A percentile compares a stretch with the other conserved stretches of the same genome.
Conservation (phyloP, 352 stramenopile genomes). For the Pythium pyrilobum region DNA sequence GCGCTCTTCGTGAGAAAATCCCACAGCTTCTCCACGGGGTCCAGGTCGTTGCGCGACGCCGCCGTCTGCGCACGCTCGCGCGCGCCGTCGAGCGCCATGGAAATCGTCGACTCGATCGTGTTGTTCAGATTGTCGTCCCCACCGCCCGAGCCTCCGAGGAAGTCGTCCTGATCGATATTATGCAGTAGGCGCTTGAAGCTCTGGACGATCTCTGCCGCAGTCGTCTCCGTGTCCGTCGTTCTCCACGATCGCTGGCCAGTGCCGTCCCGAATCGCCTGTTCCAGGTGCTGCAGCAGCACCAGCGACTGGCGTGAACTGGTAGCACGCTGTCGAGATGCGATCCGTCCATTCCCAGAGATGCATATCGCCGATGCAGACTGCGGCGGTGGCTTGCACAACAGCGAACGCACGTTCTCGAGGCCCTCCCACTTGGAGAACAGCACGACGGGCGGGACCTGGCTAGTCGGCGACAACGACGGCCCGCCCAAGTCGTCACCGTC, state of each 20-base stretch:
- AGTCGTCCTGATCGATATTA: constrained; percentile 16
- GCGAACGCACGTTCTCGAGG: constrained; percentile 22
- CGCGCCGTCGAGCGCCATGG: constrained; percentile 9
- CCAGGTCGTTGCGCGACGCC: constrained; percentile 1
- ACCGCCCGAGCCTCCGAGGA: neutral
- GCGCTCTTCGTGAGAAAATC: constrained; percentile 13
- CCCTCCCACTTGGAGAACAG: constrained; percentile 19
- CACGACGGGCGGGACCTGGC: neutral
- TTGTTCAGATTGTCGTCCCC: constrained; percentile 14
- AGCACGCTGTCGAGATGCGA: neutral
- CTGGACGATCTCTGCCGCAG: neutral
- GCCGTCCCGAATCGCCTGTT: constrained; percentile 4
- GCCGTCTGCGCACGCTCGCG: neutral
- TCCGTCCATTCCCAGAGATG: constrained; percentile 1
- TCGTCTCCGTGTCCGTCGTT: neutral
- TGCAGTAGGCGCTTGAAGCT: constrained; percentile 14
- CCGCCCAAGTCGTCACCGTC: neutral
- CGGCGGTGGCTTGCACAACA: constrained; percentile 21
- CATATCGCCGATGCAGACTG: constrained; percentile 12
- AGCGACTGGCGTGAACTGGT: neutral
- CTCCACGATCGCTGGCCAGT: neutral
- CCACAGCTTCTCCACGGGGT: constrained; percentile 20
- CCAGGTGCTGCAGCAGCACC: constrained; percentile 1
- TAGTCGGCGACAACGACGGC: neutral
- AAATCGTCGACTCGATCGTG: constrained; percentile 20